Percentiles rank a stretch among this genome's conserved stretches.
Conservation (phyloP, 768 basidiomycete species). For the Boletales sp. region DNA sequence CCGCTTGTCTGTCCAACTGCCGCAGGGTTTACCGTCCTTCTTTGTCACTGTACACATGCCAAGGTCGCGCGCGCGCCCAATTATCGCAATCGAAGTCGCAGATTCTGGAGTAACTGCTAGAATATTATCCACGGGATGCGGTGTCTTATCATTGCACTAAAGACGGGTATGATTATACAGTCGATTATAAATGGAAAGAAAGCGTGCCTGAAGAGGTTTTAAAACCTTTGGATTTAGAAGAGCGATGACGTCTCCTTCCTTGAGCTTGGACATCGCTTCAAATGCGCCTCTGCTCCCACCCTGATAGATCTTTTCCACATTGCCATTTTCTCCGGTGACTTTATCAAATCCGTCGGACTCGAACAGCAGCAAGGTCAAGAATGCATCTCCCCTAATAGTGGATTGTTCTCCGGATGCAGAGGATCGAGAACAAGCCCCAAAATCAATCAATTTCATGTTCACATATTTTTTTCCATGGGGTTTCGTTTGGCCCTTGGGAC, state of each 20-base stretch:
- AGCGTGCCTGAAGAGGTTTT: conserved; percentile 76
- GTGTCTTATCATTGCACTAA: conserved; percentile 41
- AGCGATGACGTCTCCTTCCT: conserved; percentile 87
- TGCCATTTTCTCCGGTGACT: conserved; percentile 47
- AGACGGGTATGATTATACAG: background rate
- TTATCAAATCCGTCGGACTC: conserved; percentile 75
- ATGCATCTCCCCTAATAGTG: conserved; percentile 75
- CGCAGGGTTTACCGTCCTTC: conserved; percentile 77
- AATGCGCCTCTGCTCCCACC: conserved; percentile 94
- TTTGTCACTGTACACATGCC: conserved; percentile 79
- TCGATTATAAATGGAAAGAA: background rate
- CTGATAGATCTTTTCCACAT: conserved; percentile 62
- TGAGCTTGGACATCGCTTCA: conserved; percentile 79
- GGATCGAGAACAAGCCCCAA: conserved; percentile 58
- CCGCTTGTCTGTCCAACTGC: conserved; percentile 89
- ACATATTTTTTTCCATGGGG: conserved; percentile 75
- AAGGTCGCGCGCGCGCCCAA: conserved; percentile 85
- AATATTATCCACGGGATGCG: conserved; percentile 77
- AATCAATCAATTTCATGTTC: conserved; percentile 80
- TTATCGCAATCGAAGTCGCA: conserved; percentile 72
- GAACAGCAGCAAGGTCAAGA: conserved; percentile 80
- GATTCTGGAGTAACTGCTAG: conserved; percentile 86
- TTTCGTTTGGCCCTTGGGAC: conserved; percentile 27
- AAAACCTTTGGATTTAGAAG: conserved; percentile 85
- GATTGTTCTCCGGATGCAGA: conserved; percentile 55